Evolutionary conservation across 1,284 basidiomycete species (phyloP).

Genomic region (Puccinia coronata): DNA sequence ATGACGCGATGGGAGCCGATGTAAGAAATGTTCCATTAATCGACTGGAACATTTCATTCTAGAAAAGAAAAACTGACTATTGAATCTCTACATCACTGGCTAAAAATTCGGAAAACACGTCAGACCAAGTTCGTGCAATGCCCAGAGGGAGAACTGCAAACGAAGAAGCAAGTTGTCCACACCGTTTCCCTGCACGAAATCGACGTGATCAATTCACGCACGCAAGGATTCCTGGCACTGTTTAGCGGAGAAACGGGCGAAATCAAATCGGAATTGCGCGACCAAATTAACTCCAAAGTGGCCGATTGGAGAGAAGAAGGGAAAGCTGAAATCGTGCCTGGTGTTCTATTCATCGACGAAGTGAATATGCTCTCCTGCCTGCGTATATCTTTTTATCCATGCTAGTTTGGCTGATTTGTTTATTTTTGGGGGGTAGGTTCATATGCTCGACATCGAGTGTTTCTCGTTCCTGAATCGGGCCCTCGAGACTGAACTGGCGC

Average conservation of each 20-base stretch:
- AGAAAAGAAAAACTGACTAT: too few relatives aligned
- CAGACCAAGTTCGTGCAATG: constrained; percentile 97
- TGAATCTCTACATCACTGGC: too few relatives aligned
- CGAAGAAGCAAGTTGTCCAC: constrained; percentile 92
- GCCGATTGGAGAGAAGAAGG: constrained; percentile 98
- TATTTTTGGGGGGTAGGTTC: constrained; percentile 69
- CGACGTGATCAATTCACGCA: constrained; percentile 97
- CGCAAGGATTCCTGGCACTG: constrained; percentile 76
- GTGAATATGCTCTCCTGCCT: neutral
- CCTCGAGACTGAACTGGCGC: constrained; percentile 87
- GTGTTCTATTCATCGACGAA: constrained; percentile 66
- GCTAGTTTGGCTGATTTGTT: neutral
- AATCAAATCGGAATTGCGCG: constrained; percentile 94
- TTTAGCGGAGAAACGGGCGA: constrained; percentile 88
- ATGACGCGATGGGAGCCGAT: constrained; percentile 97
- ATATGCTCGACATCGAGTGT: constrained; percentile 99
- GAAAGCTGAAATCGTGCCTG: constrained; percentile 95
- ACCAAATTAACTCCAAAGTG: constrained; percentile 95
- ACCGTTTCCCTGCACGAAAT: constrained; percentile 98
- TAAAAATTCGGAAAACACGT: too few relatives aligned
- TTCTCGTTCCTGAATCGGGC: constrained; percentile 98
- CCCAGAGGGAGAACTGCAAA: constrained; percentile 96
- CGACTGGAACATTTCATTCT: too few relatives aligned
- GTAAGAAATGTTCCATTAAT: constrained; percentile 63
- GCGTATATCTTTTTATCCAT: neutral